Conservation (phyloP, 2,329 filamentous ascomycete genomes). For the Aspergillus fumigatus region DNA sequence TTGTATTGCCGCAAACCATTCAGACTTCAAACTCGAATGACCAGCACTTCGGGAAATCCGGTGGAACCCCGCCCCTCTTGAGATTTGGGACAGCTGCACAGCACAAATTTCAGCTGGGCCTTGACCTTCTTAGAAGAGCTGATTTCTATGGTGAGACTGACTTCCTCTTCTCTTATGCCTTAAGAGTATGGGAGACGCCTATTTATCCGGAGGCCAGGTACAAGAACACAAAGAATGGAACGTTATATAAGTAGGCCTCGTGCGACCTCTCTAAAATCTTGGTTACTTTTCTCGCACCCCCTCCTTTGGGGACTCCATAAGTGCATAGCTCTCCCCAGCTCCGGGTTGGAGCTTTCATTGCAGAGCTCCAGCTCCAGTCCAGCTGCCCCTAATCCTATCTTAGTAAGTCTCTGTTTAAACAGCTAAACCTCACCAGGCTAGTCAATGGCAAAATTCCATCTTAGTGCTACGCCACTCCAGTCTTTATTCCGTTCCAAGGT, state of each 20-base stretch:
- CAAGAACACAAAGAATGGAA: not conserved
- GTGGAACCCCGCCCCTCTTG: slow-evolving; percentile 13
- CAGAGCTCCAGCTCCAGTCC: slow-evolving; percentile 16
- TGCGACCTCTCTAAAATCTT: slow-evolving; percentile 6
- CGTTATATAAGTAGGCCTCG: slow-evolving; percentile 3
- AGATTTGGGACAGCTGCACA: slow-evolving; percentile 13
- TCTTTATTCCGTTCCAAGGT: slow-evolving; percentile 19
- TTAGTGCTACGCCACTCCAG: slow-evolving; percentile 19
- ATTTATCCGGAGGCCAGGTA: not conserved
- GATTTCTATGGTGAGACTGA: not conserved
- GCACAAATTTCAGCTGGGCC: slow-evolving; percentile 4
- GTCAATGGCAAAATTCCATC: slow-evolving; percentile 13
- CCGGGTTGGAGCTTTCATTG: slow-evolving; percentile 14
- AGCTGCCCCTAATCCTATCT: slow-evolving; percentile 6
- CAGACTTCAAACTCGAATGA: slow-evolving; percentile 3
- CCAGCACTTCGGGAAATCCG: slow-evolving; percentile 13
- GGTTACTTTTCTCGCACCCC: not conserved
- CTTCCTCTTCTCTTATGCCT: not conserved
- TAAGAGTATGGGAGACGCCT: not conserved
- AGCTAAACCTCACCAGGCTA: slow-evolving; percentile 4
- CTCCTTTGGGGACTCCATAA: no score
- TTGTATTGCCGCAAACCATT: not conserved
- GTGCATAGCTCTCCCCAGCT: slow-evolving; percentile 16
- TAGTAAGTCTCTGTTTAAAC: not conserved
- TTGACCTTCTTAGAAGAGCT: slow-evolving; percentile 2